These are phyloP conservation scores for Metarhizium brunneum DNA, from an alignment of 2,329 filamentous ascomycete species.

Conservation along the genomic window DNA sequence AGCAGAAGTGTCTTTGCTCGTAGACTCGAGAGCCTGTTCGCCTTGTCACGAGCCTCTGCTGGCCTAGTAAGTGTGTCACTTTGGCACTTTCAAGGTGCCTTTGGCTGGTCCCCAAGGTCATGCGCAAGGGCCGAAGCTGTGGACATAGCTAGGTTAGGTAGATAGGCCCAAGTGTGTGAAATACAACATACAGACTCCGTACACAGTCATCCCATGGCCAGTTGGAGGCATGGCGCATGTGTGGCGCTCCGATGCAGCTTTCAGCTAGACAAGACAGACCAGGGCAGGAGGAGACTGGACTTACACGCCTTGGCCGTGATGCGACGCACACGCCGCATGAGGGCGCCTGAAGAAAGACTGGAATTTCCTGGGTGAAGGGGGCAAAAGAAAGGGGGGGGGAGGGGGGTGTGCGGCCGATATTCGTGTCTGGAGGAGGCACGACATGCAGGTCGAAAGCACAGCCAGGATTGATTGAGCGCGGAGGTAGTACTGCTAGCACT, in stretches of 20 bases:
- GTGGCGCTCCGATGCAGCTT: conserved; percentile 7
- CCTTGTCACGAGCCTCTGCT: too few species aligned
- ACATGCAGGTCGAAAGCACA: conserved; percentile 5
- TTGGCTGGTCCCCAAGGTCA: too few species aligned
- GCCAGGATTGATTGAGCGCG: conserved; percentile 1
- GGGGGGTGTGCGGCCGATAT: neutral
- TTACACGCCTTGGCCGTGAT: neutral
- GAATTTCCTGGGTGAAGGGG: neutral
- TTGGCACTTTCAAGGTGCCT: too few species aligned
- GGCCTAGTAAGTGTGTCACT: too few species aligned
- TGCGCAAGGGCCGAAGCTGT: neutral
- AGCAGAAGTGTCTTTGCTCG: too few species aligned
- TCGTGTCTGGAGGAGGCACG: neutral
- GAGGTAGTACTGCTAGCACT: too few species aligned
- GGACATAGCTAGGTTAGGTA: neutral
- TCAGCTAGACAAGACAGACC: conserved; percentile 5
- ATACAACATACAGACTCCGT: neutral
- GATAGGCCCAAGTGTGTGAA: too few species aligned
- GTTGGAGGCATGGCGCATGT: neutral
- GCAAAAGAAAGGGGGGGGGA: neutral
- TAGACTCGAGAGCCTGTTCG: too few species aligned
- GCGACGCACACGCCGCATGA: neutral
- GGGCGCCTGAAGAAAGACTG: neutral
- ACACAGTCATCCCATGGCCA: neutral
- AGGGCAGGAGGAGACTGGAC: neutral